phyloP scores from a whole-genome alignment of 345 rosid genomes.

The Euclidium syriacum region DNA sequence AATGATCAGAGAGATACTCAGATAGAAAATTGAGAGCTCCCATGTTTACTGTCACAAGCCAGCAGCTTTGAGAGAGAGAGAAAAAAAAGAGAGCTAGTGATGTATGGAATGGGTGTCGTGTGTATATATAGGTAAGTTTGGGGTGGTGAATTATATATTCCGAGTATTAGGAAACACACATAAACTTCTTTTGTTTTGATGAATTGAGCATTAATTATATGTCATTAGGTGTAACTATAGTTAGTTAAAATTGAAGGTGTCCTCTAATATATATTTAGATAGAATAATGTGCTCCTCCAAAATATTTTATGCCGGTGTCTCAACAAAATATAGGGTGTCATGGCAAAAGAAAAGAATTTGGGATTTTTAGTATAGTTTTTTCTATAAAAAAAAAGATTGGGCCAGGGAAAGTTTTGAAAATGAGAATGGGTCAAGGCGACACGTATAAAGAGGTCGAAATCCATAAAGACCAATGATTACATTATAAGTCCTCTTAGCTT shows the following conservation, averaged over 20 bases:
- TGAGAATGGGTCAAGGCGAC: too few species aligned
- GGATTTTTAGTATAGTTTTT: too few species aligned
- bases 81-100: not conserved
- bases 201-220: not conserved
- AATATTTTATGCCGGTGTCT: not conserved
- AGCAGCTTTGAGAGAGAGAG: not conserved
- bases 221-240: slow-evolving; percentile 15
- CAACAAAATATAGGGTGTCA: too few species aligned
- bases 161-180: not conserved
- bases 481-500: too few species aligned
- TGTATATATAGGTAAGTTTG: slow-evolving; percentile 18
- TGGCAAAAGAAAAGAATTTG: too few species aligned
- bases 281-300: not conserved
- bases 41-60: slow-evolving; percentile 20
- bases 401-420: too few species aligned
- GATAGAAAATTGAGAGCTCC: slow-evolving; percentile 36
- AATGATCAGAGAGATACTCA: slow-evolving; percentile 28
- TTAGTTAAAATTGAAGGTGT: not conserved
- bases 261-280: not conserved
- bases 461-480: too few species aligned
- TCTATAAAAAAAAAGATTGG: too few species aligned
- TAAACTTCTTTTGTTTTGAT: not conserved
- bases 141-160: slow-evolving; percentile 1
- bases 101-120: not conserved
- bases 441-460: too few species aligned